These are phyloP conservation scores for Corniculantispora saksenae DNA, from an alignment of 2,329 filamentous ascomycete genomes.

Conservation along the genomic window DNA sequence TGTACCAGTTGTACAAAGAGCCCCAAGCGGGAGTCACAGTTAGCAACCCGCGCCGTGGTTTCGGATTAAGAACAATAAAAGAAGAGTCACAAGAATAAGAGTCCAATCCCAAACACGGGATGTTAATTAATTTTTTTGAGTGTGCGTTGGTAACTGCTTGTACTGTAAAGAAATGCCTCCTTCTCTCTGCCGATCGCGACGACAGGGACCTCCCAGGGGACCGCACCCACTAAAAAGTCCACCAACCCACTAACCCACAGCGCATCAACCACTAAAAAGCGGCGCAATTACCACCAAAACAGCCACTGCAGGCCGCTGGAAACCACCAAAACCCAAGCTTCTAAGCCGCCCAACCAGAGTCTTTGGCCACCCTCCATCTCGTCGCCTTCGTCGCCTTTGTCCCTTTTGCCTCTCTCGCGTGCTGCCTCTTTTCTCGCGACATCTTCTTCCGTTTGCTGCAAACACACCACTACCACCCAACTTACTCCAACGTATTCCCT, in stretches of 20 bases:
- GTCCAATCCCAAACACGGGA: too few species aligned
- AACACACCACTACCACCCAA: too few species aligned
- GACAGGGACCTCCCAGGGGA: not conserved
- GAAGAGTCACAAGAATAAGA: too few species aligned
- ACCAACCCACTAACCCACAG: not conserved
- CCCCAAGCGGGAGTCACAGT: not conserved
- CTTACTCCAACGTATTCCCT: too few species aligned
- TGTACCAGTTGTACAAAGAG: not conserved
- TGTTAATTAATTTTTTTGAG: too few species aligned
- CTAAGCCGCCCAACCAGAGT: not conserved
- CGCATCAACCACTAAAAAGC: not conserved
- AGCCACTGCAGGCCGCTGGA: not conserved
- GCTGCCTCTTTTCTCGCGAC: too few species aligned
- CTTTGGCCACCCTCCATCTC: not conserved
- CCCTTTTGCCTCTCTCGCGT: not conserved
- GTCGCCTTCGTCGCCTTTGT: not conserved
- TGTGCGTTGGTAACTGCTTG: too few species aligned
- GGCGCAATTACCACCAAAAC: conserved; percentile 6
- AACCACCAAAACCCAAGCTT: not conserved
- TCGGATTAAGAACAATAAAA: not conserved
- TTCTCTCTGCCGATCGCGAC: not conserved
- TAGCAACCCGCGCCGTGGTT: too few species aligned
- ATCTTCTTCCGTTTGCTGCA: too few species aligned
- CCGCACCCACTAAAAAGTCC: not conserved
- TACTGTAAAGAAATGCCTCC: too few species aligned